Evolutionary conservation across 2,329 filamentous ascomycete genomes (phyloP).

Genomic region (Calonectria fujianensis): DNA sequence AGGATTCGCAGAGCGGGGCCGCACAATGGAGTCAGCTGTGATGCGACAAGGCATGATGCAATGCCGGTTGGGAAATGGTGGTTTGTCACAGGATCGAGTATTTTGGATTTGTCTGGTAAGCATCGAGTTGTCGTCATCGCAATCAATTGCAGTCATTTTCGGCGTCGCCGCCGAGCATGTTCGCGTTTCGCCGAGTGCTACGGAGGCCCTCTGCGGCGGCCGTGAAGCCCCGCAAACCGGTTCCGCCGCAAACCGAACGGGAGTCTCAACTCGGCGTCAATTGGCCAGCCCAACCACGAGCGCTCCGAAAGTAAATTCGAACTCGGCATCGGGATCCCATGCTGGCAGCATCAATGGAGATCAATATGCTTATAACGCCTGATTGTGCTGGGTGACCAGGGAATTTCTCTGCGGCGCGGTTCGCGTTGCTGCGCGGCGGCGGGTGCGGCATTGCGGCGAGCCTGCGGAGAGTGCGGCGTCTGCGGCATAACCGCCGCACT

Average conservation of each 20-base stretch:
- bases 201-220: not conserved
- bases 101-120: not conserved
- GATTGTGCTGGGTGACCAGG: not conserved
- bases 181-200: not conserved
- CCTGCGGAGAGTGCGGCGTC: conserved; percentile 1
- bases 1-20: not conserved
- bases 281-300: not conserved
- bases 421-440: not conserved
- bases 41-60: not conserved
- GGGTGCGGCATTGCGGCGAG: conserved; percentile 21
- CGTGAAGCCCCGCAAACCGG: not conserved
- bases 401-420: not conserved
- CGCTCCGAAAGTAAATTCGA: not conserved
- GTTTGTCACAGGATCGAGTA: not conserved
- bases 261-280: not conserved
- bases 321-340: not conserved
- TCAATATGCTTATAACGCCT: not conserved
- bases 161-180: not conserved
- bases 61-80: not conserved
- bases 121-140: not conserved
- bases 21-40: not conserved
- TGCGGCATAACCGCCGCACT: conserved; percentile 27
- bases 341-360: not conserved
- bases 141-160: not conserved
- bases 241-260: not conserved